A percentile compares a stretch with the other conserved stretches of the same genome.
Conservation (phyloP, 371 early-diverging fungal species). For the Mortierella sp. region DNA sequence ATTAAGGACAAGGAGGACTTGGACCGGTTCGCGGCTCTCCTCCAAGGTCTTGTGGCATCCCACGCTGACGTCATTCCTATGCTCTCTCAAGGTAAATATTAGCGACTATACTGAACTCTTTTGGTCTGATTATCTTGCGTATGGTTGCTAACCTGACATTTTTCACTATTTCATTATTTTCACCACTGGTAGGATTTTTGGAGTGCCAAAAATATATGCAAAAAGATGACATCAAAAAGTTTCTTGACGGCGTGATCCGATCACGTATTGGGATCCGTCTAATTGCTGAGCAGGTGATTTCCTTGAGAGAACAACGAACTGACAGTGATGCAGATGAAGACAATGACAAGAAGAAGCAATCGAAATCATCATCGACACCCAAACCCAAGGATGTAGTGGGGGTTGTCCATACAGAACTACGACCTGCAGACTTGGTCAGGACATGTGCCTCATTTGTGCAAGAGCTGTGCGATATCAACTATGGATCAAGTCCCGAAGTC, state of each 20-base stretch:
- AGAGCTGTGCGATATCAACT: conserved; percentile 93
- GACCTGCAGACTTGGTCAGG: conserved; percentile 76
- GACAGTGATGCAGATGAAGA: conserved; percentile 50
- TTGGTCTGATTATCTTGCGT: neutral
- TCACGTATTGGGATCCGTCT: conserved; percentile 96
- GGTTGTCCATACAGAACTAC: conserved; percentile 85
- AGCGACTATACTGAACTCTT: too few relatives aligned
- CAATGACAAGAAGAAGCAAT: conserved; percentile 3
- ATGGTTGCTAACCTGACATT: neutral
- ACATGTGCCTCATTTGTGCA: conserved; percentile 81
- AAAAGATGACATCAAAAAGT: conserved; percentile 75
- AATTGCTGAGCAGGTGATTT: conserved; percentile 94
- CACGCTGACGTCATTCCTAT: conserved; percentile 90
- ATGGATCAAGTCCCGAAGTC: conserved; percentile 85
- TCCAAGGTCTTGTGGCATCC: conserved; percentile 79
- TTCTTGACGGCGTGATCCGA: conserved; percentile 91
- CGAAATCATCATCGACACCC: conserved; percentile 8
- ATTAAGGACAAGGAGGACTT: conserved; percentile 63
- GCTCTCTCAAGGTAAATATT: conserved; percentile 77
- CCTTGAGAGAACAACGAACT: conserved; percentile 73
- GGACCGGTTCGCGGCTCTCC: conserved; percentile 69
- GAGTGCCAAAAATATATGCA: conserved; percentile 93
- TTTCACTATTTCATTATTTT: neutral
- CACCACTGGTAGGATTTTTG: conserved; percentile 70
- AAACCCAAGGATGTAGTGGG: conserved; percentile 76